A percentile compares a stretch with the other conserved stretches of the same genome.
phyloP scores from a whole-genome alignment of 306 rosid genomes.

The Vigna mungo region DNA sequence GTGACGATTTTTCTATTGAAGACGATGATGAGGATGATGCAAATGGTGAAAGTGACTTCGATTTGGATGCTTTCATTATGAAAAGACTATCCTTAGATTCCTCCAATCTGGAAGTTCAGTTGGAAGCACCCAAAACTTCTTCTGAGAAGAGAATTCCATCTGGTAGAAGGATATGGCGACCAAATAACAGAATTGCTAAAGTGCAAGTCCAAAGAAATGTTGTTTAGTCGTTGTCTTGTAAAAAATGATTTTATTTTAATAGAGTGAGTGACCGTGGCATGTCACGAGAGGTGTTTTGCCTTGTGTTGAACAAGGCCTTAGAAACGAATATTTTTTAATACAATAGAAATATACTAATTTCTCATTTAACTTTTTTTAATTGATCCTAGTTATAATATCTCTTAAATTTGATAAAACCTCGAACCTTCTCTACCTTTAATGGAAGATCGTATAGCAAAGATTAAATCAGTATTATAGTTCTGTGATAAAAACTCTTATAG shows the following conservation, averaged over 20 bases:
- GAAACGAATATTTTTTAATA: conserved; percentile 26
- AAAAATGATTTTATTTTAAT: conserved; percentile 11
- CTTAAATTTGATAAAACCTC: too few species aligned
- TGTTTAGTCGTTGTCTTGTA: conserved; percentile 40
- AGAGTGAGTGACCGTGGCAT: conserved; percentile 32
- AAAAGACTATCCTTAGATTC: conserved; percentile 69
- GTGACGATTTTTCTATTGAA: conserved; percentile 37
- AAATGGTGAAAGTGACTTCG: conserved; percentile 58
- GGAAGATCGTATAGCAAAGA: too few species aligned
- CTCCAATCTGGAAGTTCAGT: conserved; percentile 65
- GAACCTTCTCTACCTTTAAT: too few species aligned
- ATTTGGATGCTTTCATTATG: conserved; percentile 75
- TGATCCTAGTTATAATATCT: too few species aligned
- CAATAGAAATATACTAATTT: conserved; percentile 12
- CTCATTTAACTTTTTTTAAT: neutral
- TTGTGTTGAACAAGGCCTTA: conserved; percentile 29
- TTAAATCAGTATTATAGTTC: too few species aligned
- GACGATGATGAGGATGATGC: conserved; percentile 37
- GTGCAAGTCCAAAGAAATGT: conserved; percentile 32
- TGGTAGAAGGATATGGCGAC: conserved; percentile 59
- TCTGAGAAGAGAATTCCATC: conserved; percentile 47
- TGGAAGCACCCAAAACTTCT: conserved; percentile 52
- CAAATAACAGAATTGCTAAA: conserved; percentile 44
- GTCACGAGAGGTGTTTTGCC: conserved; percentile 18
- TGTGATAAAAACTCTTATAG: too few species aligned